Conservation (phyloP, 768 basidiomycete genomes). For the Kwoniella dejecticola region DNA sequence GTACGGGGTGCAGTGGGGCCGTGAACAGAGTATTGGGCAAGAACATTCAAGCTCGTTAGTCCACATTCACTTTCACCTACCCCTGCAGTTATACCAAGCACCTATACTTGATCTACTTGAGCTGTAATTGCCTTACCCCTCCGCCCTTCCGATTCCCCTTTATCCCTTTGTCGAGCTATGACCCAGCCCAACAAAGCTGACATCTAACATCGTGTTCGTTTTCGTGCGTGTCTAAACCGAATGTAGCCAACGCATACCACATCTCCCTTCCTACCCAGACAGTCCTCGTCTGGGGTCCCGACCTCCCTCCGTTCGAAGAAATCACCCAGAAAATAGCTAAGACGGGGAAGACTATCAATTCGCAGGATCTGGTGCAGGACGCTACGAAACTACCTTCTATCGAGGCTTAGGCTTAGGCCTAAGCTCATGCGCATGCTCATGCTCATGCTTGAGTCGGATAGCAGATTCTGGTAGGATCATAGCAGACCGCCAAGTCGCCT, state of each 20-base stretch:
- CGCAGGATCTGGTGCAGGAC: slow-evolving; percentile 27
- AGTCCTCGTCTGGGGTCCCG: slow-evolving; percentile 52
- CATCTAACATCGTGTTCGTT: background rate
- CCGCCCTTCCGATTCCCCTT: no score
- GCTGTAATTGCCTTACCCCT: no score
- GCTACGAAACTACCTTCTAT: slow-evolving; percentile 26
- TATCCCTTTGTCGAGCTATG: no score
- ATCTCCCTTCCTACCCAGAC: slow-evolving; percentile 50
- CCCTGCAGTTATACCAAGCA: background rate
- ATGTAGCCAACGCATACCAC: slow-evolving; percentile 47
- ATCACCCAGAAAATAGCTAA: slow-evolving; percentile 55
- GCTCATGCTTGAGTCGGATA: no score
- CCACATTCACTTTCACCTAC: background rate
- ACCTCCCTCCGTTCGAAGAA: slow-evolving; percentile 46
- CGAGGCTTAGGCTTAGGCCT: slow-evolving; percentile 18
- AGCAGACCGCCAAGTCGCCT: no score
- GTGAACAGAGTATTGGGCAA: slow-evolving; percentile 52
- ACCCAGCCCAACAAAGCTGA: no score
- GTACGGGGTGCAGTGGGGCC: slow-evolving; percentile 55
- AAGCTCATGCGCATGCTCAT: no score
- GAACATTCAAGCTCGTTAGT: slow-evolving; percentile 52
- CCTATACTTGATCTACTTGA: no score
- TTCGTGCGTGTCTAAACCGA: background rate
- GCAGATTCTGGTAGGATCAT: no score
- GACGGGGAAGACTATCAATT: slow-evolving; percentile 53